Conservation (phyloP, 1,284 basidiomycete species). For the Sparassis latifolia region DNA sequence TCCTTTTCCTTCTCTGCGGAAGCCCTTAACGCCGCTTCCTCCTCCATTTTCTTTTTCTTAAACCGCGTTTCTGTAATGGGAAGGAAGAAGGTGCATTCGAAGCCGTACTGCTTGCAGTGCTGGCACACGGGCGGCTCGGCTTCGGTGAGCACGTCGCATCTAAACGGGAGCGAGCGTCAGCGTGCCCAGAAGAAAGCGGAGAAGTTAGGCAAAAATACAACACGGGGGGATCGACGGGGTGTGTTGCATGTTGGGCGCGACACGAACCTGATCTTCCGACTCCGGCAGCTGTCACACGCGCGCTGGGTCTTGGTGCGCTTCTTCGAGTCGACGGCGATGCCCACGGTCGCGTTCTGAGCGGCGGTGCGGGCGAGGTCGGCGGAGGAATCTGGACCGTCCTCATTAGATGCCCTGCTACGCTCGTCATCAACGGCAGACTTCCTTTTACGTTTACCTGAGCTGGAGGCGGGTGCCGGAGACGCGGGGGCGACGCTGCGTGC, state of each 20-base stretch:
- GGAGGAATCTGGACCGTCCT: slow-evolving; percentile 47
- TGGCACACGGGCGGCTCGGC: slow-evolving; percentile 73
- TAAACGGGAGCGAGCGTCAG: slow-evolving; percentile 25
- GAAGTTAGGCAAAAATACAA: slow-evolving; percentile 1
- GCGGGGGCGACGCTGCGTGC: slow-evolving; percentile 13
- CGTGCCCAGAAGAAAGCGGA: slow-evolving; percentile 16
- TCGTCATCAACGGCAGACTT: slow-evolving; percentile 38
- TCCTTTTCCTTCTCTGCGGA: slow-evolving; percentile 34
- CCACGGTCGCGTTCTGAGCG: slow-evolving; percentile 20
- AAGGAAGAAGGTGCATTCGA: slow-evolving; percentile 94
- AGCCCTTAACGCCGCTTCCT: slow-evolving; percentile 43
- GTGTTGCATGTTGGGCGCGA: slow-evolving; percentile 7
- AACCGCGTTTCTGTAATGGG: slow-evolving; percentile 98
- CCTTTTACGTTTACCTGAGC: slow-evolving; percentile 61
- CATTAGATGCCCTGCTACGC: slow-evolving; percentile 47
- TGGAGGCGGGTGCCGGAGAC: slow-evolving; percentile 15
- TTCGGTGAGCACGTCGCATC: slow-evolving; percentile 75
- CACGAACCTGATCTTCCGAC: slow-evolving; percentile 82
- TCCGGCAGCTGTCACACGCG: slow-evolving; percentile 87
- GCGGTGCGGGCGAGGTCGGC: slow-evolving; percentile 36
- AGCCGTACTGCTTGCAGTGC: slow-evolving; percentile 84
- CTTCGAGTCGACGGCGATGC: slow-evolving; percentile 49
- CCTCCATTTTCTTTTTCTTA: slow-evolving; percentile 86
- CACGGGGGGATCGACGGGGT: slow-evolving; percentile 22
- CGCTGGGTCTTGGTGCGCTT: slow-evolving; percentile 89